phyloP scores from a whole-genome alignment of 2,329 filamentous ascomycete genomes.

The Clarireedia homoeocarpa region DNA sequence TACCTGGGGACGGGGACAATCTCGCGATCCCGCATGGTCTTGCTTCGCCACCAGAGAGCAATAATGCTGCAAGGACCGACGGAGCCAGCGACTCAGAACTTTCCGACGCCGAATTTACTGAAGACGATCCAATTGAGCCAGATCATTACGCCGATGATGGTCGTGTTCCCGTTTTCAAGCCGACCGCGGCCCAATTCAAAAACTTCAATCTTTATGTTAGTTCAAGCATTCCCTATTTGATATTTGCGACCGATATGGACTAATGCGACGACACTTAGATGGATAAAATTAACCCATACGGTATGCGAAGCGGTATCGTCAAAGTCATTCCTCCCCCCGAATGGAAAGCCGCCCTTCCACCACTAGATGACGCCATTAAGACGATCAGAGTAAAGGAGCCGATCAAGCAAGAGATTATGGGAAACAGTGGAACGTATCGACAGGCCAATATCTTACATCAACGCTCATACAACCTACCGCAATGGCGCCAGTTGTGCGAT shows the following conservation, averaged over 20 bases:
- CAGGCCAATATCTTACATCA: slow-evolving; percentile 97
- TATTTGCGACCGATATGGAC: slow-evolving; percentile 2
- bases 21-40: slow-evolving; percentile 29
- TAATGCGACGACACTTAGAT: slow-evolving; percentile 39
- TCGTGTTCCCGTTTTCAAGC: slow-evolving; percentile 87
- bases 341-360: slow-evolving; percentile 77
- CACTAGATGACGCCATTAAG: slow-evolving; percentile 80
- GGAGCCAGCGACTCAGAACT: slow-evolving; percentile 52
- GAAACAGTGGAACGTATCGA: slow-evolving; percentile 88
- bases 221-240: slow-evolving; percentile 15
- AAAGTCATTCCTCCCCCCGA: slow-evolving; percentile 91
- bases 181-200: slow-evolving; percentile 89
- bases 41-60: slow-evolving; percentile 57
- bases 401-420: slow-evolving; percentile 97
- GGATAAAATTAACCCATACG: slow-evolving; percentile 80
- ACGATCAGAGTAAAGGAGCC: slow-evolving; percentile 90
- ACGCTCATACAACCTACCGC: slow-evolving; percentile 89
- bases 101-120: slow-evolving; percentile 49
- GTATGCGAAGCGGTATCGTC: slow-evolving; percentile 95
- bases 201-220: slow-evolving; percentile 87
- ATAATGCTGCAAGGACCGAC: slow-evolving; percentile 51
- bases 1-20: slow-evolving; percentile 15
- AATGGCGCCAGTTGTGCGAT: slow-evolving; percentile 90
- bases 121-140: slow-evolving; percentile 68
- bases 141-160: slow-evolving; percentile 69